Evolutionary conservation across 2,329 filamentous ascomycete genomes (phyloP).

Genomic region (Alternaria angustiovoidea): DNA sequence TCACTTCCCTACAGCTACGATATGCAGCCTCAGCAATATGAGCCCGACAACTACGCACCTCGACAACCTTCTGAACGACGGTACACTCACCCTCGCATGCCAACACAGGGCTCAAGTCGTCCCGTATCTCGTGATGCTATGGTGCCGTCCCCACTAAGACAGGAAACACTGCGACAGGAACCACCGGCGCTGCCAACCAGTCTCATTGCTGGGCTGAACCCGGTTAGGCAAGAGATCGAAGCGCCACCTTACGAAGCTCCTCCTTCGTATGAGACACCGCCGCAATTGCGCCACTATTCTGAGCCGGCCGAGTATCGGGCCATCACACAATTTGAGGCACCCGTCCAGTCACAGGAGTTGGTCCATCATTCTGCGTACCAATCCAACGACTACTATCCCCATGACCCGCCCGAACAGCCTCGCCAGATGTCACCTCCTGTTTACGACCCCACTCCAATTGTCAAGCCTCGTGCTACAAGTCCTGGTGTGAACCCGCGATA

Average conservation of each 20-base stretch:
- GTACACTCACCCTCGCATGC: constrained; percentile 41
- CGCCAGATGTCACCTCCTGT: constrained; percentile 45
- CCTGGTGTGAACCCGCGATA: constrained; percentile 48
- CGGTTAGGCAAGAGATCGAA: constrained; percentile 35
- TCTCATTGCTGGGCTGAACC: constrained; percentile 43
- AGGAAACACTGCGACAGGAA: constrained; percentile 36
- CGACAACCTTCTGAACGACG: constrained; percentile 40
- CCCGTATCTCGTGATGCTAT: constrained; percentile 47
- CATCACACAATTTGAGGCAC: constrained; percentile 43
- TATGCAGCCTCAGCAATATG: constrained; percentile 37
- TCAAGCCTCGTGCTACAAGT: constrained; percentile 55
- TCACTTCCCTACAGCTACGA: constrained; percentile 33
- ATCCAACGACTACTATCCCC: constrained; percentile 53
- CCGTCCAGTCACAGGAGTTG: constrained; percentile 39
- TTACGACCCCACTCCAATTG: constrained; percentile 52
- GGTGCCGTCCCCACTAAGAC: constrained; percentile 34
- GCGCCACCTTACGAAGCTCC: constrained; percentile 32
- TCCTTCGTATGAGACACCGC: constrained; percentile 30
- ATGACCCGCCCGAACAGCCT: constrained; percentile 50
- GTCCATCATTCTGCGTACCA: constrained; percentile 37
- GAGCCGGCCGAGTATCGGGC: constrained; percentile 45
- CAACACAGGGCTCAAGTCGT: constrained; percentile 33
- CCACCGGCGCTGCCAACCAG: constrained; percentile 35
- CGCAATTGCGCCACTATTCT: constrained; percentile 44
- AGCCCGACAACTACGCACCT: constrained; percentile 31